Percentiles rank a stretch among this genome's conserved stretches.
Conservation (phyloP, 805 yeast species). For the Cyberlindnera mrakii region DNA sequence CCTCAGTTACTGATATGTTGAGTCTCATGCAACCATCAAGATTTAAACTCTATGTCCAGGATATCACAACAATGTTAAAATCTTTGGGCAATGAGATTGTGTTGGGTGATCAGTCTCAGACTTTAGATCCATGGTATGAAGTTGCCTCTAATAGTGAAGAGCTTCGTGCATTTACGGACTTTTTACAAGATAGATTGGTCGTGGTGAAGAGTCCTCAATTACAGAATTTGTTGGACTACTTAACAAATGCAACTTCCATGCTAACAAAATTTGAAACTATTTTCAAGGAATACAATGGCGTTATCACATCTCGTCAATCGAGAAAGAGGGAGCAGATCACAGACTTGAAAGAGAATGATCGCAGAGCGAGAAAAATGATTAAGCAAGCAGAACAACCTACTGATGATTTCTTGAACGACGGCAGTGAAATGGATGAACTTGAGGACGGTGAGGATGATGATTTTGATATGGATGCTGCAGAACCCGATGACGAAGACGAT, state of each 20-base stretch:
- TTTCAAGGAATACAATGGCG: constrained; percentile 8
- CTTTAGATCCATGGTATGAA: constrained; percentile 24
- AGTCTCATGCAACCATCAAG: constrained; percentile 16
- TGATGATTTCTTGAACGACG: constrained; percentile 12
- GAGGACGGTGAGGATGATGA: constrained; percentile 6
- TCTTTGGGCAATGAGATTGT: background rate
- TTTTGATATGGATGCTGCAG: constrained; percentile 1
- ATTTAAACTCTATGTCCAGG: constrained; percentile 24
- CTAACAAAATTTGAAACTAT: constrained; percentile 15
- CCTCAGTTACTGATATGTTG: constrained; percentile 9
- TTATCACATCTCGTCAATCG: constrained; percentile 11
- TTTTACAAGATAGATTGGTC: constrained; percentile 4
- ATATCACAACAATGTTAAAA: constrained; percentile 15
- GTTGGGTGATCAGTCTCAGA: background rate
- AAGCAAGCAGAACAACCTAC: constrained; percentile 7
- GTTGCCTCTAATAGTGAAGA: constrained; percentile 14
- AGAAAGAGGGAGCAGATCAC: constrained; percentile 15
- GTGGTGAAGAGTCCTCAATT: constrained; percentile 3
- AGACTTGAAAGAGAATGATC: constrained; percentile 15
- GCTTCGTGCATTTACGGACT: constrained; percentile 11
- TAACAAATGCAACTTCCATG: constrained; percentile 9
- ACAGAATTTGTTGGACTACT: constrained; percentile 8
- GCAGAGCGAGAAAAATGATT: constrained; percentile 8
- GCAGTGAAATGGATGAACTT: constrained; percentile 10
- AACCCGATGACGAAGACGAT: constrained; percentile 3